Conservation (phyloP, 2,329 filamentous ascomycete genomes). For the Pseudogymnoascus sp. region DNA sequence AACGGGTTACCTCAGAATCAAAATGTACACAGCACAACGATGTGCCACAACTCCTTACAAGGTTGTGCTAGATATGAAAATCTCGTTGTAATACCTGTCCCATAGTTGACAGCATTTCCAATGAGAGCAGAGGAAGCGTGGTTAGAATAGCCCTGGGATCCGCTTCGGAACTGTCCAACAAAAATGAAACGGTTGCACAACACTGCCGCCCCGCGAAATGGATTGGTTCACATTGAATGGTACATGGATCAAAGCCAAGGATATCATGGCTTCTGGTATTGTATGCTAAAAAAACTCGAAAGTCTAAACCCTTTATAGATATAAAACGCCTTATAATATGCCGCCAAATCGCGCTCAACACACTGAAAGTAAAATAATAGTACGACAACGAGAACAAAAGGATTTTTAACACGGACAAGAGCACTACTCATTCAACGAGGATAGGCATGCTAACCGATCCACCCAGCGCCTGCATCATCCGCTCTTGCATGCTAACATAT, state of each 20-base stretch:
- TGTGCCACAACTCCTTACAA: background rate
- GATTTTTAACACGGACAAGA: background rate
- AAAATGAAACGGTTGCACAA: constrained; percentile 2
- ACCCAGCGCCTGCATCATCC: constrained; percentile 1
- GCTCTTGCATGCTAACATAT: constrained; percentile 9
- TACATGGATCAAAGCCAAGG: background rate
- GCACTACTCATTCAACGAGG: background rate
- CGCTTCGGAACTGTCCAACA: background rate
- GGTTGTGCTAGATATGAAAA: constrained; percentile 4
- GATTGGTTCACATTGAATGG: constrained; percentile 6
- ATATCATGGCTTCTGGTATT: background rate
- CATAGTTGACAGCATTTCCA: background rate
- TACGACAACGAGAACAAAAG: background rate
- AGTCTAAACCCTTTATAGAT: constrained; percentile 6
- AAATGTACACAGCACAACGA: background rate
- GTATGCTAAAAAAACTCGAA: background rate
- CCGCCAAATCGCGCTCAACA: constrained; percentile 2
- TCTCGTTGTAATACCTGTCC: background rate
- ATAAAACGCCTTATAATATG: constrained; percentile 7
- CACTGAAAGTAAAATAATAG: background rate
- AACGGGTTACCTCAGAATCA: constrained; percentile 2
- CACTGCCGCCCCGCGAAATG: background rate
- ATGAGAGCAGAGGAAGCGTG: background rate
- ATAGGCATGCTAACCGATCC: constrained; percentile 9
- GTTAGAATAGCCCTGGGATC: background rate